A percentile compares a stretch with the other conserved stretches of the same genome.
Evolutionary conservation across 176 grass and related monocot species (phyloP).

Genomic region (Oryza officinalis): DNA sequence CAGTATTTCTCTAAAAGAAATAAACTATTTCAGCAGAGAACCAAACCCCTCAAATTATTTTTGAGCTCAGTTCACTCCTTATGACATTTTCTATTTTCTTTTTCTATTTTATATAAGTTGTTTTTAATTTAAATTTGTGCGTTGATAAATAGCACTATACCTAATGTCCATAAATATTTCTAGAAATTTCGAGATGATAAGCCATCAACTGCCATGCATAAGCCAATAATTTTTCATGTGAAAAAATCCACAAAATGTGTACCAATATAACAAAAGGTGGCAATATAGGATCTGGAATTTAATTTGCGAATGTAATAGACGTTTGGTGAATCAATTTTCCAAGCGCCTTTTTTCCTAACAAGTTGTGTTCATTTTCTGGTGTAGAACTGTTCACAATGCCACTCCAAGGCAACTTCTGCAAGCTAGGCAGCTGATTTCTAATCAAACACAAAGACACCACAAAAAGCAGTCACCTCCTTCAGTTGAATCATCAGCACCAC

Average conservation of each 20-base stretch:
- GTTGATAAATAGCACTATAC: neutral
- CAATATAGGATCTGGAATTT: neutral
- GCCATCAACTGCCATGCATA: neutral
- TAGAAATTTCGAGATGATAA: neutral
- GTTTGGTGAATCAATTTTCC: neutral
- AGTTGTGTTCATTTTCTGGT: neutral
- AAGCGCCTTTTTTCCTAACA: neutral
- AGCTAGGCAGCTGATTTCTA: neutral
- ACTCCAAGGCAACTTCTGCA: conserved; percentile 27
- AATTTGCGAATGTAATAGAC: neutral
- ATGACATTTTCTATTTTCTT: no score
- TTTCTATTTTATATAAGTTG: no score
- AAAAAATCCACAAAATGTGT: neutral
- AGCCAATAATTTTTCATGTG: neutral
- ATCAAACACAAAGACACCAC: neutral
- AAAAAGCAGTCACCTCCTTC: neutral
- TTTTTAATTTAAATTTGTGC: neutral
- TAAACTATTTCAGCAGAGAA: no score
- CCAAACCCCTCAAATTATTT: no score
- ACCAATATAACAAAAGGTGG: neutral
- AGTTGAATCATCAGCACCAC: neutral
- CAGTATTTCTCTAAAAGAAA: no score
- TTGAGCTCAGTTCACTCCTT: no score
- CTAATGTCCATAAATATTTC: neutral
- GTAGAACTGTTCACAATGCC: conserved; percentile 9